Evolutionary conservation across 768 basidiomycete genomes (phyloP), one percentile per base, ranked within the genome.

Genomic region (Filobasidium wieringae): DNA sequence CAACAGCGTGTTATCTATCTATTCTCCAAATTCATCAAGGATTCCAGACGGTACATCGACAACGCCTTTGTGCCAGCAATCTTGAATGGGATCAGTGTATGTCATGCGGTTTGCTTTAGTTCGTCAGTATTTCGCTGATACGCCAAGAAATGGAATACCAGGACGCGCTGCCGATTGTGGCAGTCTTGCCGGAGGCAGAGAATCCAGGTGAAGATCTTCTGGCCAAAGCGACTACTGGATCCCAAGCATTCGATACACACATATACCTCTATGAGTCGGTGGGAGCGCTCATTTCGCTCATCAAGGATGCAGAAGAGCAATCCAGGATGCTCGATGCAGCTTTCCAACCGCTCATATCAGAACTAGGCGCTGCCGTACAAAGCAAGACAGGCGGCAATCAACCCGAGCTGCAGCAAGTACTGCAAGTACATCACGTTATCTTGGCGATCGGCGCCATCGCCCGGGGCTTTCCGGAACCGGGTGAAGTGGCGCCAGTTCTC

Each of bases 361-460:
- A 85, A 29, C 65, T 73, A 27, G 62, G 56, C 11, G 36, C 78
- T 90, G 37, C 80, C 12, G 47, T 79, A 9, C 70, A 77, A 55
- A 81, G 80, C 64, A 74, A 82, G 64, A 9, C 39, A 12, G 31
- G 22, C 32, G 29, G 81, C 82, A 81, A 81, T 8, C 72, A 79
- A 2, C 78, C 81, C 45, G 86, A 90, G 63, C 75, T 87, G 6
- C 71, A 86, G 41, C 80, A 87, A n/a, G 82, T 95, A 65, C 78
- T 96, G 55, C 83, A 82, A 68, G 82, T 90, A 7, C 95, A 97
- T 66, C 92, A 97, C 75, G 79, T 84, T 64, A 85, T 96, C 71
- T 86, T 93, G 84, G 91, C 93, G 2, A 78, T 96, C 22, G 93
- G 93, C 12, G 89, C 87, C 66, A 82, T 96, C 55, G 87, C 91